phyloP scores from a whole-genome alignment of 495 filamentous ascomycete genomes.

The Neurospora cerealis region DNA sequence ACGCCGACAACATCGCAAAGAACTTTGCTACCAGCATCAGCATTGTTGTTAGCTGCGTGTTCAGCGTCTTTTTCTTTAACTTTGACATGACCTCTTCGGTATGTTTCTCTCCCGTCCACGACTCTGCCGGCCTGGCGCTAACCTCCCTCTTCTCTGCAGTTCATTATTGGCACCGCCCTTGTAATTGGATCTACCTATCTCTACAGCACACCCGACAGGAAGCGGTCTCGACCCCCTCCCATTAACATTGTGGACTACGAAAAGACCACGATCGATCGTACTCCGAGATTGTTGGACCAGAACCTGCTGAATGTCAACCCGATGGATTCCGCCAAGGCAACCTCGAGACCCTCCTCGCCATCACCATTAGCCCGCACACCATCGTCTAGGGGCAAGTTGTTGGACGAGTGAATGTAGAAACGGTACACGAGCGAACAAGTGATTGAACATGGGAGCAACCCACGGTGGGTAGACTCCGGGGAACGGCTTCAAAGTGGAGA shows the following conservation, averaged over 20 bases:
- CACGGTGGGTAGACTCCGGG: neutral
- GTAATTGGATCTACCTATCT: slow-evolving; percentile 77
- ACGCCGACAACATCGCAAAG: slow-evolving; percentile 81
- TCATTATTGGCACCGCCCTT: slow-evolving; percentile 63
- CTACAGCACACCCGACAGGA: slow-evolving; percentile 54
- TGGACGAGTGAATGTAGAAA: slow-evolving; percentile 23
- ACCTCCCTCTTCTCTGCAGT: slow-evolving; percentile 41
- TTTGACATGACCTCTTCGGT: slow-evolving; percentile 62
- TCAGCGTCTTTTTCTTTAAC: slow-evolving; percentile 76
- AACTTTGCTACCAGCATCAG: slow-evolving; percentile 87
- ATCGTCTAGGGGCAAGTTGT: slow-evolving; percentile 27
- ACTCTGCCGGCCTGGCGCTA: neutral
- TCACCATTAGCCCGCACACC: slow-evolving; percentile 46
- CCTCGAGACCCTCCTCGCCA: slow-evolving; percentile 60
- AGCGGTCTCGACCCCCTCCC: slow-evolving; percentile 54
- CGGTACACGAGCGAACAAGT: neutral
- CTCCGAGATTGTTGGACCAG: slow-evolving; percentile 23
- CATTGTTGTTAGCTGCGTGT: slow-evolving; percentile 73
- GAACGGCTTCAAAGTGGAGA: neutral
- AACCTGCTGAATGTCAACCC: slow-evolving; percentile 25
- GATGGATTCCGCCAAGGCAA: slow-evolving; percentile 44
- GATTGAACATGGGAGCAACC: neutral
- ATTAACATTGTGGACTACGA: slow-evolving; percentile 69
- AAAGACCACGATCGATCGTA: slow-evolving; percentile 50
- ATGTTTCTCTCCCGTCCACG: slow-evolving; percentile 26